phyloP scores from a whole-genome alignment of 495 filamentous ascomycete genomes.

The Xylaria flabelliformis region DNA sequence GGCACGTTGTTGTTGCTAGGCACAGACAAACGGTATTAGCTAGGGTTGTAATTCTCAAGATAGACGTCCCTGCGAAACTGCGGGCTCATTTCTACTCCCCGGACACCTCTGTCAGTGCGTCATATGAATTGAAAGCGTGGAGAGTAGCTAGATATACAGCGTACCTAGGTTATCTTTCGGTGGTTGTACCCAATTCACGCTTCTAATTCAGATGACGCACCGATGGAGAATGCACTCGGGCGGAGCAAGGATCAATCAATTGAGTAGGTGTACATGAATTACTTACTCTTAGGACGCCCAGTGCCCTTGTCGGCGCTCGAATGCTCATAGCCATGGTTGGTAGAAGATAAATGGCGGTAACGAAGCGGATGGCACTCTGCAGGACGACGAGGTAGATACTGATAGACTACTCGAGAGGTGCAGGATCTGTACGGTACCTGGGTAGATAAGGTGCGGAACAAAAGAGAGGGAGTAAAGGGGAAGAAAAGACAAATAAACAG shows the following conservation, averaged over 20 bases:
- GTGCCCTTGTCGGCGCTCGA: conserved; percentile 53
- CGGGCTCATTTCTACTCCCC: neutral
- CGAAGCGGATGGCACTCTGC: neutral
- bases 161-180: neutral
- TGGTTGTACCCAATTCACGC: neutral
- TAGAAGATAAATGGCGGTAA: neutral
- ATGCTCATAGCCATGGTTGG: conserved; percentile 58
- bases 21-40: conserved; percentile 14
- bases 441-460: no score
- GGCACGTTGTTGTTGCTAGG: conserved; percentile 44
- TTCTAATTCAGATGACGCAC: neutral
- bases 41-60: neutral
- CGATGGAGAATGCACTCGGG: neutral
- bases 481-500: neutral
- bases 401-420: neutral
- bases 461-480: conserved; percentile 3
- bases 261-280: neutral
- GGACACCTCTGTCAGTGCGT: neutral
- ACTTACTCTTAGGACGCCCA: conserved; percentile 59
- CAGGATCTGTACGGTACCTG: neutral
- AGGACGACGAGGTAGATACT: neutral
- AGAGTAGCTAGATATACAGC: neutral
- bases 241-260: neutral
- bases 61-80: neutral
- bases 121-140: neutral